phyloP scores from a whole-genome alignment of 148 eudicot genomes.

The Persicaria maculosa region DNA sequence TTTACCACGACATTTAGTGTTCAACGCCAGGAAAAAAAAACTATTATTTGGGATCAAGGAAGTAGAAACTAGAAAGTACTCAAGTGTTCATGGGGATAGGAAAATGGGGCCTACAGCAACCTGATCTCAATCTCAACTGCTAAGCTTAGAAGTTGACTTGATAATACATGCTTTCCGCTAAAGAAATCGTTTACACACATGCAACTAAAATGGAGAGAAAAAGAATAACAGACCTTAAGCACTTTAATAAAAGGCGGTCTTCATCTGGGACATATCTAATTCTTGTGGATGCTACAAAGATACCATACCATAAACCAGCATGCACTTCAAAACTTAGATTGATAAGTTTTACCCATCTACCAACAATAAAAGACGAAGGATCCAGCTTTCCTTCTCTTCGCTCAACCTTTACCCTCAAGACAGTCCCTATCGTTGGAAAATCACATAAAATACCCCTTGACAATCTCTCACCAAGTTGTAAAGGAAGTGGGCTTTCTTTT shows the following conservation, averaged over 20 bases:
- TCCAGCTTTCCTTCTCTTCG: slow-evolving; percentile 41
- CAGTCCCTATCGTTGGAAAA: slow-evolving; percentile 71
- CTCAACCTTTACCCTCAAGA: slow-evolving; percentile 46
- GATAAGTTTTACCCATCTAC: slow-evolving; percentile 63
- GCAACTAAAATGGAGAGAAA: neutral
- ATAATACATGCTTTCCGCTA: neutral
- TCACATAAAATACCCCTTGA: slow-evolving; percentile 48
- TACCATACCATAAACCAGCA: slow-evolving; percentile 62
- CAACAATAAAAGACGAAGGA: slow-evolving; percentile 38
- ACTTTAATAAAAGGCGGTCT: slow-evolving; percentile 36
- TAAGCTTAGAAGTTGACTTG: neutral
- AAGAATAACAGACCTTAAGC: slow-evolving; percentile 39
- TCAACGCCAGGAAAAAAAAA: neutral
- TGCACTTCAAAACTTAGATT: slow-evolving; percentile 35
- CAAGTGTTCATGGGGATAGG: neutral
- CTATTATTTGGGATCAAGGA: neutral
- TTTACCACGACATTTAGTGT: neutral
- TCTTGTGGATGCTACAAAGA: slow-evolving; percentile 49
- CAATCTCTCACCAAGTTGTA: slow-evolving; percentile 44
- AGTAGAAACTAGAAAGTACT: neutral
- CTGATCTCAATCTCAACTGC: neutral
- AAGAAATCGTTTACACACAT: neutral
- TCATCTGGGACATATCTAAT: slow-evolving; percentile 54
- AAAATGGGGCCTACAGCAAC: neutral
- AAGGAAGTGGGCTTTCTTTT: slow-evolving; percentile 45